Base-by-base conservation (phyloP, 768 basidiomycete genomes). In the Hygrocybe punicea region DNA sequence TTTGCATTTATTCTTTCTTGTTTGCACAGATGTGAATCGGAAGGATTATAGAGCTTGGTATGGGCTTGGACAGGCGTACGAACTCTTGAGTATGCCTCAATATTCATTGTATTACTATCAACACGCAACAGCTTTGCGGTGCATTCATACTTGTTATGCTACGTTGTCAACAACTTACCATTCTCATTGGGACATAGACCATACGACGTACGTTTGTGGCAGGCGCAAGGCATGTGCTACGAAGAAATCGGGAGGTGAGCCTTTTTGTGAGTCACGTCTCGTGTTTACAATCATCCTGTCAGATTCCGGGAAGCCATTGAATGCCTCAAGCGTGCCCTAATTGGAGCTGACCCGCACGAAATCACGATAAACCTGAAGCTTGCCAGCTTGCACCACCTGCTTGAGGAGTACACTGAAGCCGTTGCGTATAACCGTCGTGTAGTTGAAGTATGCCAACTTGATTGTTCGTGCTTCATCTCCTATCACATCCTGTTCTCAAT, bases 1-100 rank as follows among this genome's bases (percentile, higher is more conserved):
- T 33, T 40, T 16, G 14, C 47, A n/a, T 35, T 47, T 50, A 33
- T 49, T 57, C 36, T 49, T n/a, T n/a, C 45, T 39, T n/a, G 36
- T 25, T 52, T n/a, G n/a, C n/a, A 13, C 58, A 98, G 96, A 98
- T 65, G 87, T 97, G 61, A 96, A 96, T 65, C 83, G 92, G 54
- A 97, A 98, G 68, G 97, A 99, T 73, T 98, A 97, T 67, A 76
- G 96, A 57, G 96, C 95, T 6, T 99, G 97, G 97, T 98, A 95
- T 72, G 97, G 97, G 35, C 85, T 99, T 52, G 97, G 96, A 3
- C 97, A 99, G 69, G 93, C 96, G 11, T 99, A 98, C 68, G 96
- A 98, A 65, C 79, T 99, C 21, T 75, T 98, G 53, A 94, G 89
- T 67, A 98, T 98, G 95, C 93, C 93, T 60, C 87, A 92, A 67